phyloP scores from a whole-genome alignment of 2,329 filamentous ascomycete species.

The Ceratocystis lukuohia region DNA sequence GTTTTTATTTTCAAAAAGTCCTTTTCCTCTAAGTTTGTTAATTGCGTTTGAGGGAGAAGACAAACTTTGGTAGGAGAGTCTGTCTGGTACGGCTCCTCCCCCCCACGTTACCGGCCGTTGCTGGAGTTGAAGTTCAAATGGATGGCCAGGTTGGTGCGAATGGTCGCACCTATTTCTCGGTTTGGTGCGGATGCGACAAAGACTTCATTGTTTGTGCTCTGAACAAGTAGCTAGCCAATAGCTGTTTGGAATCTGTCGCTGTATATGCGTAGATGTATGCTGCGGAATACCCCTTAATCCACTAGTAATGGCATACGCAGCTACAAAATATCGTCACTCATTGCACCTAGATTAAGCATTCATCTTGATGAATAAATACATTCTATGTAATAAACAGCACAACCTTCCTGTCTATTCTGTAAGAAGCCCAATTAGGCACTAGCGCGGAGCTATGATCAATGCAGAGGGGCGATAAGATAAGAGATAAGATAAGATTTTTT shows the following conservation, averaged over 20 bases:
- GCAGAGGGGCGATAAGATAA: constrained; percentile 21
- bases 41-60: background rate
- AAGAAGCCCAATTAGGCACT: constrained; percentile 10
- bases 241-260: background rate
- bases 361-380: too few species aligned
- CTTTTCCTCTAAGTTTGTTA: background rate
- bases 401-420: background rate
- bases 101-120: too few species aligned
- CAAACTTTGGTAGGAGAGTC: too few species aligned
- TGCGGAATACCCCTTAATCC: background rate
- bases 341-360: too few species aligned
- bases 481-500: constrained; percentile 21
- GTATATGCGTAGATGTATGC: background rate
- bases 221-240: background rate
- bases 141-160: too few species aligned
- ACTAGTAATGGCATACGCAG: too few species aligned
- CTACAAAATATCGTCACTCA: too few species aligned
- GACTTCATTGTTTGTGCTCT: background rate
- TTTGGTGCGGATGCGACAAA: too few species aligned
- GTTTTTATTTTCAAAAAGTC: background rate
- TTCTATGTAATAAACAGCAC: too few species aligned
- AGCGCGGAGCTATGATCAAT: background rate
- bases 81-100: too few species aligned
- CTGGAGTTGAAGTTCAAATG: too few species aligned
- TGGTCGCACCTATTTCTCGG: too few species aligned